A percentile compares a stretch with the other conserved stretches of the same genome.
phyloP scores from a whole-genome alignment of 768 basidiomycete species.

The Astraeus odoratus region DNA sequence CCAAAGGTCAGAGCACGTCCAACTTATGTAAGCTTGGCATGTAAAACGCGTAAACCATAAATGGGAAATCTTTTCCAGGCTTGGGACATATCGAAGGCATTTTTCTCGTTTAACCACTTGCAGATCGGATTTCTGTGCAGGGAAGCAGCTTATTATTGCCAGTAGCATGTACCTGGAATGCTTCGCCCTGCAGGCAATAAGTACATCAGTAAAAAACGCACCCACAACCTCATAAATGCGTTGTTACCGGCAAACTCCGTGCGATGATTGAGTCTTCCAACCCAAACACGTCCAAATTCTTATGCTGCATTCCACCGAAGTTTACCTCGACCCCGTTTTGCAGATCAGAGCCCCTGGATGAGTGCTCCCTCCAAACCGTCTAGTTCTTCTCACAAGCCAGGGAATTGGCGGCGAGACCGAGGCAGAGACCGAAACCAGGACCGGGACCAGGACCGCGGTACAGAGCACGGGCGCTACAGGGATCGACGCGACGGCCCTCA shows the following conservation, averaged over 20 bases:
- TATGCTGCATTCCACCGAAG: too few relatives aligned
- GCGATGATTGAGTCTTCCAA: too few relatives aligned
- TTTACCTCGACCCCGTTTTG: not conserved
- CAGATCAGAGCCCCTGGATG: slow-evolving; percentile 7
- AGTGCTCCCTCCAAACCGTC: slow-evolving; percentile 13
- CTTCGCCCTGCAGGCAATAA: too few relatives aligned
- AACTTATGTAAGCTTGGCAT: not conserved
- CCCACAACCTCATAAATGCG: too few relatives aligned
- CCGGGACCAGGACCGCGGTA: not conserved
- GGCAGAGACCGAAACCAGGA: not conserved
- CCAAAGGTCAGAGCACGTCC: not conserved
- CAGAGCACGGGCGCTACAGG: slow-evolving; percentile 1
- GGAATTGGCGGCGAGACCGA: slow-evolving; percentile 1
- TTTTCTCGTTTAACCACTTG: slow-evolving; percentile 69
- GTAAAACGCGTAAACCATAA: slow-evolving; percentile 5
- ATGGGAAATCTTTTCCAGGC: slow-evolving; percentile 32
- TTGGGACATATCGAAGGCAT: slow-evolving; percentile 47
- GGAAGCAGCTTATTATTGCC: too few relatives aligned
- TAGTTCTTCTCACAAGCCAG: slow-evolving; percentile 5
- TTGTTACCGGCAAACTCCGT: too few relatives aligned
- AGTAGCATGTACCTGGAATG: too few relatives aligned
- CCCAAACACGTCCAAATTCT: too few relatives aligned
- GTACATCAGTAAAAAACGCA: too few relatives aligned
- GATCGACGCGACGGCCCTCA: not conserved
- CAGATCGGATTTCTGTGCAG: slow-evolving; percentile 77